Evolutionary conservation across 2,329 filamentous ascomycete genomes (phyloP), one percentile per base, ranked within the genome.

Genomic region (Didymella sp.): DNA sequence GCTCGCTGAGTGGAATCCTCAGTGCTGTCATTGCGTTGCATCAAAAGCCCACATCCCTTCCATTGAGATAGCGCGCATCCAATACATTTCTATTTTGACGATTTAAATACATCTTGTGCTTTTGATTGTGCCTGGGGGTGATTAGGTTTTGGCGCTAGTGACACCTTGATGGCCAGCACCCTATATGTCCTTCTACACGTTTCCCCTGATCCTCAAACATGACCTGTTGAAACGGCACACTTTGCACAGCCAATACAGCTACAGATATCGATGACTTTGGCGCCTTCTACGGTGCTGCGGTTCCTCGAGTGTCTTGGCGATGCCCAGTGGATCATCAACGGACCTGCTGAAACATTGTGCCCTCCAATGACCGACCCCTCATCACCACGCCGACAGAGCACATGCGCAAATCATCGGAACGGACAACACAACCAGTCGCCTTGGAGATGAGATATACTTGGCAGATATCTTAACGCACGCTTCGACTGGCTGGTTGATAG

Each of bases 1-100:
- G 88, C 21, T 85, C 89, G 11, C 84, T 93, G 21, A 86, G 89
- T 73, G 89, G 92, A 60, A 84, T 91, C 78, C 92, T 93, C 71
- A 87, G 89, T 73, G 85, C 87, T 73, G 87, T 94, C 35, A 84
- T 89, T 12, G 84, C 80, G 5, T 71, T 91, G 61, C 86, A 89
- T 71, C 55, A 53, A 42, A 55, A 52, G 41, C 51, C 40, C 17
- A 48, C 37, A 4, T 25, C 56, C 33, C 35, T 49, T 17, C 49
- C 58, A 1, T 51, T 47, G 41, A 48, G 46, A 54, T 53, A 52
- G 48, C 54, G 49, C 48, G 38, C 37, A 37, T 38, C 33, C 37
- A 57, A 51, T 48, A 37, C 1, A 51, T 44, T 47, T 25, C 4
- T 37, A 8, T 41, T 55, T 38, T 31, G 17, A 33, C 27, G 8